Conservation (phyloP, 2,329 filamentous ascomycete species). For the Sclerotinia borealis region DNA sequence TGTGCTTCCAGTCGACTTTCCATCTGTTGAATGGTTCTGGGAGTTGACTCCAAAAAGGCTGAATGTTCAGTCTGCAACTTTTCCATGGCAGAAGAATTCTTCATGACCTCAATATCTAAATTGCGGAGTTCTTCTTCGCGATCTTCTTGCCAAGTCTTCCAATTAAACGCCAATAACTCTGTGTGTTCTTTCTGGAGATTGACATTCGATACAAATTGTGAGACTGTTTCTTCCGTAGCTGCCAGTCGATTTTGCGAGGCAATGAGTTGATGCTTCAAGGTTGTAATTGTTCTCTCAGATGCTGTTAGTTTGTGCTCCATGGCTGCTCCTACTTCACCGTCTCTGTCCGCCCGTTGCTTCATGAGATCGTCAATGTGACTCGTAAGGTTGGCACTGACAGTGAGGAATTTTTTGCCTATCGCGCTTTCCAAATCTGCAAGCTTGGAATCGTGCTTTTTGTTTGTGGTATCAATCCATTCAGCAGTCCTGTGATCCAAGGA, state of each 20-base stretch:
- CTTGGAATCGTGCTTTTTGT: background rate
- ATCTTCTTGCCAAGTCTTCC: background rate
- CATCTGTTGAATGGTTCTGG: background rate
- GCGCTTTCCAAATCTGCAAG: background rate
- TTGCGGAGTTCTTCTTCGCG: background rate
- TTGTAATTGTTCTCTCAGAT: background rate
- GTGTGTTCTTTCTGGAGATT: background rate
- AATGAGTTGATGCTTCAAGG: background rate
- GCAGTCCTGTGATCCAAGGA: conserved; percentile 8
- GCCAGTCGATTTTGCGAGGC: background rate
- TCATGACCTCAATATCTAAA: background rate
- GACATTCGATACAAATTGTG: background rate
- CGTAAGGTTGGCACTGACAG: background rate
- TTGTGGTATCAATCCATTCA: background rate
- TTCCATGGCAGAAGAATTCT: background rate
- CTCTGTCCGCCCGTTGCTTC: background rate
- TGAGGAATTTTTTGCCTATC: background rate
- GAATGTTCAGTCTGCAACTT: background rate
- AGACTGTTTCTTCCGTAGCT: background rate
- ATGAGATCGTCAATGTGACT: background rate
- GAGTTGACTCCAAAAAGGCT: background rate
- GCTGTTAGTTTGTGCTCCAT: background rate
- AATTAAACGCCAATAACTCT: background rate
- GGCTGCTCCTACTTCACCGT: background rate
- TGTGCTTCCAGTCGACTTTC: background rate